These are phyloP conservation scores for Pleurotus citrinopileatus DNA, from an alignment of 768 basidiomycete genomes.

Conservation along the genomic window DNA sequence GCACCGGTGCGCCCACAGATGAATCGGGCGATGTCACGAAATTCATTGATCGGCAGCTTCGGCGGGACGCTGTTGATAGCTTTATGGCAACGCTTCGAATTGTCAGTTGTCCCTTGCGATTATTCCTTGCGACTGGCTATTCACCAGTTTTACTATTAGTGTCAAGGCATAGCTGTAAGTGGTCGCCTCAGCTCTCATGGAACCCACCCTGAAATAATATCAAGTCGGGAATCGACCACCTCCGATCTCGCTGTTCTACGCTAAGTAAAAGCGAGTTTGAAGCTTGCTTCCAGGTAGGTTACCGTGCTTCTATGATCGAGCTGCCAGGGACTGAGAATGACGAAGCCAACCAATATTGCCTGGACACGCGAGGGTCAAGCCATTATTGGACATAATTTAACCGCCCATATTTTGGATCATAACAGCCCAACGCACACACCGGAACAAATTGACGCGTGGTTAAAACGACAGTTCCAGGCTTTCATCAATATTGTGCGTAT, in stretches of 20 bases:
- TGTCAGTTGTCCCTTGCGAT: background rate
- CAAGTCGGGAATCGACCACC: slow-evolving; percentile 1
- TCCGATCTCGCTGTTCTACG: background rate
- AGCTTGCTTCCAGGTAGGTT: background rate
- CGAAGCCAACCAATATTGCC: background rate
- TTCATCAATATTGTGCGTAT: background rate
- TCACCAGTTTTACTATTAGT: background rate
- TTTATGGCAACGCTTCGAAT: background rate
- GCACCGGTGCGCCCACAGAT: background rate
- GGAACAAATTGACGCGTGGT: background rate
- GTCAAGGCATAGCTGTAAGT: slow-evolving; percentile 3
- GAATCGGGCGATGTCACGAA: background rate
- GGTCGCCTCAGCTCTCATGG: background rate
- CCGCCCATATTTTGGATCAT: background rate
- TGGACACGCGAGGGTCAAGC: background rate
- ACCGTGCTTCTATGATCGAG: background rate
- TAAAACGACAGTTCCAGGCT: background rate
- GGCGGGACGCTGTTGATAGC: background rate
- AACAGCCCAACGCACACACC: background rate
- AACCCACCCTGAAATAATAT: background rate
- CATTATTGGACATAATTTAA: background rate
- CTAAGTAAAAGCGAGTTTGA: background rate
- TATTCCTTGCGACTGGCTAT: background rate
- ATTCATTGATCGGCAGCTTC: background rate
- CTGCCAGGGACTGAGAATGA: too few species aligned